phyloP scores from a whole-genome alignment of 768 basidiomycete species.

The Scleroderma bovista region DNA sequence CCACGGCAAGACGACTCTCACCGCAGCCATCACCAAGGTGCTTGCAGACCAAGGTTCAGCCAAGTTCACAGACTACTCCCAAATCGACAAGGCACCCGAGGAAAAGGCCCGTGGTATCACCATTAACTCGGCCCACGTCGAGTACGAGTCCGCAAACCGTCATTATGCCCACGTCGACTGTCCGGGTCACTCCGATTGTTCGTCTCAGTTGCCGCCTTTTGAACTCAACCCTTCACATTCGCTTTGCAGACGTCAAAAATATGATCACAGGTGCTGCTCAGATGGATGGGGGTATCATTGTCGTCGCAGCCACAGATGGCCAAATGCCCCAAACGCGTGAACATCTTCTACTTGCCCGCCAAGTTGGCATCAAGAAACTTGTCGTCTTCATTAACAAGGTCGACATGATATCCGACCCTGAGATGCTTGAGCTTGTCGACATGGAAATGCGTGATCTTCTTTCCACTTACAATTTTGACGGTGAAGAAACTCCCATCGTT shows the following conservation, averaged over 20 bases:
- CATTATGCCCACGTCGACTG: conserved; percentile 99
- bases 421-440: conserved; percentile 99
- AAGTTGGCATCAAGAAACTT: conserved; percentile 95
- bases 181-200: conserved; percentile 93
- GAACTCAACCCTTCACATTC: conserved; percentile 4
- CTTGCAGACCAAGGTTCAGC: conserved; percentile 70
- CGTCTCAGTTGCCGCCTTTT: conserved; percentile 21
- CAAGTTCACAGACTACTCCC: conserved; percentile 89
- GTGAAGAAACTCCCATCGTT: conserved; percentile 95
- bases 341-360: conserved; percentile 94
- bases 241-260: conserved; percentile 78
- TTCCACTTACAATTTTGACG: conserved; percentile 89
- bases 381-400: conserved; percentile 99
- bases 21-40: conserved; percentile 93
- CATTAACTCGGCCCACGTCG: conserved; percentile 97
- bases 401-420: conserved; percentile 91
- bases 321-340: conserved; percentile 99
- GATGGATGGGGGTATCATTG: conserved; percentile 94
- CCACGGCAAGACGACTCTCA: conserved; percentile 97
- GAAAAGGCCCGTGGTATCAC: conserved; percentile 99
- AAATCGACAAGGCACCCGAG: conserved; percentile 99
- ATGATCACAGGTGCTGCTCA: conserved; percentile 99
- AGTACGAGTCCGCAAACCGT: conserved; percentile 86
- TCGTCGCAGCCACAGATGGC: conserved; percentile 97
- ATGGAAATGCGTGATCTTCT: conserved; percentile 99